These are phyloP conservation scores for Sporothrix curviconia DNA, from an alignment of 2,329 filamentous ascomycete genomes.

Conservation along the genomic window DNA sequence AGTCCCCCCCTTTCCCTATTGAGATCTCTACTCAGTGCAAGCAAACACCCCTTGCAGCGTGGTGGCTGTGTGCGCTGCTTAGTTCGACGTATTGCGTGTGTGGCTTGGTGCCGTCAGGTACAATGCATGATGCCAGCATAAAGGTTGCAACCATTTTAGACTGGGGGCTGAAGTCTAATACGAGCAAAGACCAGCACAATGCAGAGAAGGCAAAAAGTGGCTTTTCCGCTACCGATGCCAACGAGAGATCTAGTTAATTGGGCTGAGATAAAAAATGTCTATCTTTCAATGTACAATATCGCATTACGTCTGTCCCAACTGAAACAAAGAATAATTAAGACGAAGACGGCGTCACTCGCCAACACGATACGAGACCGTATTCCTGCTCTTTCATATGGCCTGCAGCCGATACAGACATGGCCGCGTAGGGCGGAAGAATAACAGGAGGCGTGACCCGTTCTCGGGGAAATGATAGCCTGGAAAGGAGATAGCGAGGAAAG, in stretches of 20 bases:
- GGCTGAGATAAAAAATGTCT: too few species aligned
- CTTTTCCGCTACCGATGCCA: too few species aligned
- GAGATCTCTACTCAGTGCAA: neutral
- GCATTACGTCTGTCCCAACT: neutral
- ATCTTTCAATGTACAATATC: neutral
- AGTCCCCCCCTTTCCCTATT: neutral
- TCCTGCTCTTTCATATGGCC: neutral
- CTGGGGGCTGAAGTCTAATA: neutral
- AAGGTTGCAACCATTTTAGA: neutral
- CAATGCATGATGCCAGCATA: constrained; percentile 3
- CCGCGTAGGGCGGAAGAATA: neutral
- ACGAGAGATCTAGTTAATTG: too few species aligned
- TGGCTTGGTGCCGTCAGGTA: constrained; percentile 5
- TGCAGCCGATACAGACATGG: neutral
- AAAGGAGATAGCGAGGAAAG: too few species aligned
- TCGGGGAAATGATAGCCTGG: too few species aligned
- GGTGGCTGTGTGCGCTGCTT: neutral
- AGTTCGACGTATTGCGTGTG: neutral
- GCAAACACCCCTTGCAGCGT: neutral
- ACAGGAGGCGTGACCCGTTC: neutral
- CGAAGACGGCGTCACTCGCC: neutral
- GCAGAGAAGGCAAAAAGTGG: neutral
- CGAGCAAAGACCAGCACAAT: neutral
- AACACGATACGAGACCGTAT: neutral
- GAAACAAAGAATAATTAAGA: neutral